Evolutionary conservation across 805 yeast species (phyloP).

Genomic region (Ogataea saltuana): DNA sequence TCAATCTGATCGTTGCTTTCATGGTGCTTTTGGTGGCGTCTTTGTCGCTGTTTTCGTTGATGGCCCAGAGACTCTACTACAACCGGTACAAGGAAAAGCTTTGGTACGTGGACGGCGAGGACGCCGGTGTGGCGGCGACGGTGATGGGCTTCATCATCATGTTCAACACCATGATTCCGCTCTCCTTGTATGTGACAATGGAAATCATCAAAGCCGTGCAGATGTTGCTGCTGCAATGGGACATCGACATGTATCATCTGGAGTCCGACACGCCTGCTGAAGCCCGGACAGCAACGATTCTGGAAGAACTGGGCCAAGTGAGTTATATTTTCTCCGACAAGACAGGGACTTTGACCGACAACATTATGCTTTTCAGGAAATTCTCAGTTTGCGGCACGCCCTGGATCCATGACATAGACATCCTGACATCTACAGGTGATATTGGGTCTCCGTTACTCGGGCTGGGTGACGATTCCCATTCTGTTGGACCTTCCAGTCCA

Average conservation of each 20-base stretch:
- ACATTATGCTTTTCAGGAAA: conserved; percentile 88
- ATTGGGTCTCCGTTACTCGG: conserved; percentile 11
- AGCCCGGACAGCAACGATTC: conserved; percentile 90
- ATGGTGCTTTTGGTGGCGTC: conserved; percentile 82
- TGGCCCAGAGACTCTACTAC: conserved; percentile 67
- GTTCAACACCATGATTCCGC: conserved; percentile 95
- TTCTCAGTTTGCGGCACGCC: conserved; percentile 84
- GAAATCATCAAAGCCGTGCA: conserved; percentile 93
- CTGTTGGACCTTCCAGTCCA: conserved; percentile 3
- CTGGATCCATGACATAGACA: conserved; percentile 80
- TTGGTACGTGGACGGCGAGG: conserved; percentile 76
- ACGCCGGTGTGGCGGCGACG: conserved; percentile 84
- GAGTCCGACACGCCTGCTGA: conserved; percentile 89
- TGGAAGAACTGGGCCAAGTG: conserved; percentile 97
- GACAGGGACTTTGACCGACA: conserved; percentile 96
- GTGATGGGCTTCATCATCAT: conserved; percentile 95
- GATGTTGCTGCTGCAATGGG: conserved; percentile 77
- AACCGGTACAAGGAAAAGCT: conserved; percentile 42
- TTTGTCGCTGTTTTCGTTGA: conserved; percentile 76
- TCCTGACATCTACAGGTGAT: conserved; percentile 33
- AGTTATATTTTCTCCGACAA: conserved; percentile 93
- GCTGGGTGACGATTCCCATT: conserved; percentile 3
- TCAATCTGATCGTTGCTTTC: conserved; percentile 79
- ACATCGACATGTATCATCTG: conserved; percentile 90
- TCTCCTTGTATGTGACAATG: conserved; percentile 93